These are phyloP conservation scores for Thelonectria olida DNA, from an alignment of 2,329 filamentous ascomycete genomes.

Conservation along the genomic window DNA sequence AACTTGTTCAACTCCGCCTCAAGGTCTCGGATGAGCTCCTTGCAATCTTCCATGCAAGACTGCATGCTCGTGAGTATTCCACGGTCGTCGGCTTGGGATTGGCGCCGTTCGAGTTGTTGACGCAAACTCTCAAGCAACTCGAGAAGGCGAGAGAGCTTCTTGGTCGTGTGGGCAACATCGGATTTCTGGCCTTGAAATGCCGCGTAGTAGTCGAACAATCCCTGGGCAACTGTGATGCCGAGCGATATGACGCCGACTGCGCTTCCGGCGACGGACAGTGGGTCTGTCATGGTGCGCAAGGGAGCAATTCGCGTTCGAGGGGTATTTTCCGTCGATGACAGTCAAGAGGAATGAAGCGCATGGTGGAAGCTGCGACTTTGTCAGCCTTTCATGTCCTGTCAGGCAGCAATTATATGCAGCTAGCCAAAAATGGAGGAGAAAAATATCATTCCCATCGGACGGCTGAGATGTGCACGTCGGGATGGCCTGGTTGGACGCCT, in stretches of 20 bases:
- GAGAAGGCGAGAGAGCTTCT: slow-evolving; percentile 39
- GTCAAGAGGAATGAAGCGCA: neutral
- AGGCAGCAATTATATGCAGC: neutral
- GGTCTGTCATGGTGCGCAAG: slow-evolving; percentile 9
- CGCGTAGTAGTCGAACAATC: slow-evolving; percentile 46
- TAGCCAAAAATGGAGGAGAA: neutral
- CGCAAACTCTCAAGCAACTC: slow-evolving; percentile 37
- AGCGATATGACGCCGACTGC: slow-evolving; percentile 48
- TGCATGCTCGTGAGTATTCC: slow-evolving; percentile 37
- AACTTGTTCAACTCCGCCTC: slow-evolving; percentile 40
- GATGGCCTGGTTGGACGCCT: too few species aligned
- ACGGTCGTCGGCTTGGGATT: slow-evolving; percentile 35
- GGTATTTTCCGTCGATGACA: neutral
- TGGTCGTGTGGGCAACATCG: slow-evolving; percentile 39
- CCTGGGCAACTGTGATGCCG: slow-evolving; percentile 46
- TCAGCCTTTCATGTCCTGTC: neutral
- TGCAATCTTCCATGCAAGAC: slow-evolving; percentile 37
- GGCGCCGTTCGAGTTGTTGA: slow-evolving; percentile 24
- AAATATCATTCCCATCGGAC: too few species aligned
- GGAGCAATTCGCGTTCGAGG: neutral
- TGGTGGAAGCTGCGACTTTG: neutral
- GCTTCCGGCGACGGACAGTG: slow-evolving; percentile 35
- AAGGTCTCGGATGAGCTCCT: slow-evolving; percentile 42
- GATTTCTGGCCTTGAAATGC: slow-evolving; percentile 32
- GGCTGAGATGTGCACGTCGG: neutral